phyloP scores from a whole-genome alignment of 139 green algal species.

The Eudorina sp. region DNA sequence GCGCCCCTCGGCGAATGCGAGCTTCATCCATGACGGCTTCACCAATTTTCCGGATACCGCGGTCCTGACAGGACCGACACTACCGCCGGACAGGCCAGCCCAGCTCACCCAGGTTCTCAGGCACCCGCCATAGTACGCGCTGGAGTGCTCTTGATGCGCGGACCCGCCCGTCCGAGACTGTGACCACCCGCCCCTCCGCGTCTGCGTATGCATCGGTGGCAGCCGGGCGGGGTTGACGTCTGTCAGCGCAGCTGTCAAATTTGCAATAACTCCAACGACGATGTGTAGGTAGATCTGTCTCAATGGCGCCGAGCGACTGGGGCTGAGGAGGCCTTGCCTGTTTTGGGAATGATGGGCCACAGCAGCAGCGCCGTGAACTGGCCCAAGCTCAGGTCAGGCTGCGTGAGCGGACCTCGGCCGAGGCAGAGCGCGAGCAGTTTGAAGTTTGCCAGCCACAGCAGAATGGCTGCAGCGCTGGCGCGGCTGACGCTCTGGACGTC shows the following conservation, averaged over 20 bases:
- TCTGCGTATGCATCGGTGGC: no score
- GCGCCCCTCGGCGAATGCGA: no score
- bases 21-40: no score
- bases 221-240: no score
- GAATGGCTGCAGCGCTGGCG: slow-evolving; percentile 40
- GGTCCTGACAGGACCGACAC: no score
- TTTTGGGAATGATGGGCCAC: slow-evolving; percentile 44
- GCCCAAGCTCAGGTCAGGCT: slow-evolving; percentile 35
- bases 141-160: not conserved
- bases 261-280: no score
- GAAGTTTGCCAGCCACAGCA: slow-evolving; percentile 52
- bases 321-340: no score
- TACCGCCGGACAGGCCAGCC: not conserved
- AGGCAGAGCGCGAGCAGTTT: slow-evolving; percentile 39
- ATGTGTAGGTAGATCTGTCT: no score
- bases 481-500: slow-evolving; percentile 28
- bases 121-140: slow-evolving; percentile 5
- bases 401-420: slow-evolving; percentile 33
- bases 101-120: slow-evolving; percentile 41
- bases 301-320: no score
- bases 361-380: slow-evolving; percentile 50
- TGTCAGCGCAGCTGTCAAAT: no score
- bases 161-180: not conserved
- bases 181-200: not conserved
- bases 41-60: no score